Base-by-base conservation (phyloP, 1,284 basidiomycete genomes). In the Hymenochaete sp. region DNA sequence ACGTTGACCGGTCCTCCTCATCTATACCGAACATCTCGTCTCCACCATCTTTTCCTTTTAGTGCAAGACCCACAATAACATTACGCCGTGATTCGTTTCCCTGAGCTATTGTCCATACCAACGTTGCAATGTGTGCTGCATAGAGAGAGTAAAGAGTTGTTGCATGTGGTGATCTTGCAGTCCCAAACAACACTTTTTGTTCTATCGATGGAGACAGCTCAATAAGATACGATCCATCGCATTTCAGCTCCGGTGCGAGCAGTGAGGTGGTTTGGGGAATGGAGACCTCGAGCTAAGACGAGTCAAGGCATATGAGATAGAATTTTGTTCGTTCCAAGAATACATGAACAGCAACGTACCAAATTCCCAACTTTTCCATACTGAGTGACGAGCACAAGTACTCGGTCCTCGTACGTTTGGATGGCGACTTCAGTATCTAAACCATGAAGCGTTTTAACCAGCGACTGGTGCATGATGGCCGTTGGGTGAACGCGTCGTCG, bases 301-400 rank as follows among this genome's bases (percentile, higher is more conserved):
- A 35, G 13, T 35, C 8, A 35, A 35, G 14, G 14, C 4, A 35
- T 35, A n/a, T 35, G 6, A n/a, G 14, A 16, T 26, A 14, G n/a
- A 3, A 9, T n/a, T 25, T 11, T 28, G 29, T 5, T 18, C 42
- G n/a, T 27, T 28, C 11, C 38, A 28, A 21, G 42, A 46, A n/a
- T n/a, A 27, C 33, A 26, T 49, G 37, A 47, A 21, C 5, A n/a
- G 37, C 29, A 35, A 65, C 67, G 58, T 59, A 93, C 88, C 65
- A 96, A 59, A 57, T 74, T 82, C 45, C 91, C 92, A 10, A 93
- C 79, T 74, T 90, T 92, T 24, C 86, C 87, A 44, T 87, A 56
- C 63, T 95, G 93, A 1, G 90, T 91, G 42, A 96, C 70, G 22
- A 93, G 67, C 14, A 95, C 77, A 16, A 96, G 65, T 7, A 80